These are phyloP conservation scores for Sequoiadendron giganteum DNA, from an alignment of 75 land plant species.

Conservation along the genomic window DNA sequence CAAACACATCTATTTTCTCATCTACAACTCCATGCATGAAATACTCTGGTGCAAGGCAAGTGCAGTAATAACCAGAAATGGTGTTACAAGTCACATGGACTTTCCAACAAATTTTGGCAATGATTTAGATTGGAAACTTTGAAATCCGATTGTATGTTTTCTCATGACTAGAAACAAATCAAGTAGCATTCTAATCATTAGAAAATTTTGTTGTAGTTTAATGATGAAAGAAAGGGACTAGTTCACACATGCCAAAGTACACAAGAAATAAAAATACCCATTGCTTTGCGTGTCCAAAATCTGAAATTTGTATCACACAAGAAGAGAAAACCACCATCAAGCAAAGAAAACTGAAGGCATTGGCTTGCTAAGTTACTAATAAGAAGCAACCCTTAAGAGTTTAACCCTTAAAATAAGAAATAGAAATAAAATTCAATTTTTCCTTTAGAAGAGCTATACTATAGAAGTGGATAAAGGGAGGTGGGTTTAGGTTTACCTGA, in stretches of 20 bases:
- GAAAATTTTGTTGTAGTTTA: not conserved
- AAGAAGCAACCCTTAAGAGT: not conserved
- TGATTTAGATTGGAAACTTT: not conserved
- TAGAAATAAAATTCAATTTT: not conserved
- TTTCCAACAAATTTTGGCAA: not conserved
- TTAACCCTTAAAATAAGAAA: not conserved
- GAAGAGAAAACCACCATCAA: no score
- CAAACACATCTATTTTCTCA: conserved; percentile 67
- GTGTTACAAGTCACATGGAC: not conserved
- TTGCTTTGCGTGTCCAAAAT: conserved; percentile 96
- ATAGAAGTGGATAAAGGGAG: no score
- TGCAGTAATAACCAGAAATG: conserved; percentile 17
- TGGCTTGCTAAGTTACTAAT: not conserved
- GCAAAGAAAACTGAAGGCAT: no score
- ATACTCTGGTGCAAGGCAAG: no score
- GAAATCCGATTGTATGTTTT: not conserved
- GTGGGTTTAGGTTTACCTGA: conserved; percentile 39
- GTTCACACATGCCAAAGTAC: conserved; percentile 4
- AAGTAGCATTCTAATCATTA: not conserved
- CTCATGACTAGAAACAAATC: not conserved
- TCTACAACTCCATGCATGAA: conserved; percentile 69
- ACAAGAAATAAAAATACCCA: conserved; percentile 21
- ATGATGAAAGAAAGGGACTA: not conserved
- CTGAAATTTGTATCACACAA: conserved; percentile 54
- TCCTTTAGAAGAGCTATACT: not conserved